Base-by-base conservation (phyloP, 106 monocot genomes). In the Dendrobium huoshanense region DNA sequence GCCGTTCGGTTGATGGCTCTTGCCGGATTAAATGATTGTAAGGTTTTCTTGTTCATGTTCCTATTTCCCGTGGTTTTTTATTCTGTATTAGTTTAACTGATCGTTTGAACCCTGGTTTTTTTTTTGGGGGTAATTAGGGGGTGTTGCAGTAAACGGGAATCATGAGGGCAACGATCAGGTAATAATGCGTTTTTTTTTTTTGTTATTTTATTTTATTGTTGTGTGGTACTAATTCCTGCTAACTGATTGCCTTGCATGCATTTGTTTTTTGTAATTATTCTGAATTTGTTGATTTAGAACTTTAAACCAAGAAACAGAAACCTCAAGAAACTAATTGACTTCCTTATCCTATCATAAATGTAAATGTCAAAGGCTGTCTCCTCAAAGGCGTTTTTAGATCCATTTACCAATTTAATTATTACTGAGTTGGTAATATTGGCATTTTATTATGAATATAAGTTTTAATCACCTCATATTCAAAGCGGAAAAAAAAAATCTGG, bases 11-110 rank as follows among this genome's bases (percentile, higher is more conserved):
- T 99, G 84, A 93, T 92, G 95, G 87, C 84, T 1, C 85, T 95
- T 75, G 82, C 95, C 15, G 97, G 97, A 29, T 83, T 95, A 49
- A 85, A 85, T 70, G 95, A 91, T 73, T 95, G 95, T 99, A 75
- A 82, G 94, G 45, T 27, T 29, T 33, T 73, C 20, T 25, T 77
- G 29, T 16, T 37, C 16, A 31, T 70, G 16, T 33, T 20, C 31
- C 3, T 37, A 70, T 70, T 70, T 65, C n/a, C 15, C 37, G 33
- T 70, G 11, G 2, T 59, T 31, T 16, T 78, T 74, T 74, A 20
- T 74, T 74, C 74, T 58, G 4, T 29, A 4, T 37, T 9, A 16
- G 37, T 37, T 33, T 70, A 70, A 37, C 13, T 77, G 44, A 1
- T 77, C 24, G 5, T 55, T 77, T 77, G n/a, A 54, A 78, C 51